Evolutionary conservation across 2,329 filamentous ascomycete genomes (phyloP), one percentile per base, ranked within the genome.

Genomic region (Alternaria arborescens): DNA sequence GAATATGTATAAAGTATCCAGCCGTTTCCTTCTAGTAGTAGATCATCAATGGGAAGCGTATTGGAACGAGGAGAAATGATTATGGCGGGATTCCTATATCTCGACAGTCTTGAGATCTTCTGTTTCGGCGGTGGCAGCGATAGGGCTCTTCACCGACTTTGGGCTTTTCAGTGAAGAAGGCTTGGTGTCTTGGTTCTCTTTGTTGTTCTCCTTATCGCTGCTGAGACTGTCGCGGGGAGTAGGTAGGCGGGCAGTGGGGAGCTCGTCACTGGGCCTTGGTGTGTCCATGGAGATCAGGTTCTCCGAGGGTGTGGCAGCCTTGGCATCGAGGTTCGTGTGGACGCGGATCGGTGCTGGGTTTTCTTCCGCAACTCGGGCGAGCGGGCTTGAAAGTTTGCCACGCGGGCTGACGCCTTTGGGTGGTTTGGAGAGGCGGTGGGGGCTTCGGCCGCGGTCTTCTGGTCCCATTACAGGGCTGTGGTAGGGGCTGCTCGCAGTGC

Each of bases 351-450:
- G 75, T 58, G 72, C 69, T 5, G 80, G 75, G 12, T 76, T 71
- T 56, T 94, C 92, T 78, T 94, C 92, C 1, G 89, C 87, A 14
- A 94, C 91, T 64, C 89, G 85, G 51, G 90, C 89, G 58, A 94
- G 81, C 16, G 91, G 91, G 68, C 89, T 92, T 14, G 89, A 85
- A 71, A 93, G 89, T 67, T 87, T 86, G 62, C 86, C 88, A 12
- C 86, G 85, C 2, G 89, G 86, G 60, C 88, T 91, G 20, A 90
- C 64, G 86, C 82, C 79, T 61, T 77, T 78, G 26, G 88, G 89
- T 52, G 87, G 87, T 60, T 84, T 86, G 68, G 74, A 75, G 36
- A 91, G 85, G 44, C 91, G 86, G 70, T 93, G 89, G 75, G 91
- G 85, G 38, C 89, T 90, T 48, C 91, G 85, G 57, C 91, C 91